These are phyloP conservation scores for Pezicula radicicola DNA, from an alignment of 2,329 filamentous ascomycete genomes.

Conservation along the genomic window DNA sequence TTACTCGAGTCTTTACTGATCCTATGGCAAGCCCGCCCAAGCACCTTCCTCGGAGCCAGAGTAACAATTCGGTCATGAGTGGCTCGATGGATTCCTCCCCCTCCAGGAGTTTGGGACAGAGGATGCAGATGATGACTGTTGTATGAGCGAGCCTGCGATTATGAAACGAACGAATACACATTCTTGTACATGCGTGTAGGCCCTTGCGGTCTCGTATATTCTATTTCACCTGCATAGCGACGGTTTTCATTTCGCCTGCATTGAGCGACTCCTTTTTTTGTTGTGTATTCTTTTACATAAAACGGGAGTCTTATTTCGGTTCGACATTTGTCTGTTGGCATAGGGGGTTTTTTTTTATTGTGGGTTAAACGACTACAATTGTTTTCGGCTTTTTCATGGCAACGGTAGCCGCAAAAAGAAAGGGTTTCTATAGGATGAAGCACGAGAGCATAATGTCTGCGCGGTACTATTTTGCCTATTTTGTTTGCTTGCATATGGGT, in stretches of 20 bases:
- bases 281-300: background rate
- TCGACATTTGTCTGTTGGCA: background rate
- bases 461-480: too few relatives aligned
- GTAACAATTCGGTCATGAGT: conserved; percentile 49
- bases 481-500: too few relatives aligned
- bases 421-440: too few relatives aligned
- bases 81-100: conserved; percentile 51
- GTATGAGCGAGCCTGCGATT: conserved; percentile 24
- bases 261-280: conserved; percentile 16
- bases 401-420: too few relatives aligned
- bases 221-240: conserved; percentile 38
- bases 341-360: too few relatives aligned
- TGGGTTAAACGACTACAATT: background rate
- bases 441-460: too few relatives aligned
- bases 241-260: conserved; percentile 25
- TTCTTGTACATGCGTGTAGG: conserved; percentile 23
- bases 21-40: conserved; percentile 54
- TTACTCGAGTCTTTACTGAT: conserved; percentile 64
- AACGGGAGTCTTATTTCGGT: background rate
- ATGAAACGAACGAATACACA: conserved; percentile 6
- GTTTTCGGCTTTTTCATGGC: background rate
- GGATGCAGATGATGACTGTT: conserved; percentile 65
- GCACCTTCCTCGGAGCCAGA: conserved; percentile 48
- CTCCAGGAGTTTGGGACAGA: conserved; percentile 45
- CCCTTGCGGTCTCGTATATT: conserved; percentile 19